Evolutionary conservation across 345 rosid genomes (phyloP).

Genomic region (Carallia pectinifolia): DNA sequence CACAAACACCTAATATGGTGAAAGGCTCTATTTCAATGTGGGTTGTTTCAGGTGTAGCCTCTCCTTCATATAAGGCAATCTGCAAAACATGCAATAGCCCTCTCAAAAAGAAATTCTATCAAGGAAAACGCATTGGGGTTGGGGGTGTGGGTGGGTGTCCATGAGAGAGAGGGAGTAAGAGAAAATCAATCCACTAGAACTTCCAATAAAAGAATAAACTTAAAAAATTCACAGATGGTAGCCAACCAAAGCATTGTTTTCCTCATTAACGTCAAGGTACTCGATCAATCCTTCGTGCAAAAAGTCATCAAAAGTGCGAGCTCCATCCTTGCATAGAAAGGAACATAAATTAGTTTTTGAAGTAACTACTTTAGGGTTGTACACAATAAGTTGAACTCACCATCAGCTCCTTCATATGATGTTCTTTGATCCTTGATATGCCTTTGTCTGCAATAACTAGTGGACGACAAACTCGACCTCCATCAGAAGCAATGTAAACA

Average conservation of each 20-base stretch:
- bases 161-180: too few species aligned
- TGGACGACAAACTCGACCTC: slow-evolving; percentile 98
- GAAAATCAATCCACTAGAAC: neutral
- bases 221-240: slow-evolving; percentile 10
- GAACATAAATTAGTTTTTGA: slow-evolving; percentile 21
- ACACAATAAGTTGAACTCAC: slow-evolving; percentile 38
- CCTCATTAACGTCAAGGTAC: slow-evolving; percentile 97
- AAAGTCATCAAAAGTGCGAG: slow-evolving; percentile 82
- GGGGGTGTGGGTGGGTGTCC: too few species aligned
- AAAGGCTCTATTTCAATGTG: slow-evolving; percentile 98
- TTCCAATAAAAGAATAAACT: neutral
- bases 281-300: slow-evolving; percentile 87
- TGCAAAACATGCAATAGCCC: slow-evolving; percentile 30
- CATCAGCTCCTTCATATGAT: slow-evolving; percentile 88
- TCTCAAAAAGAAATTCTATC: neutral
- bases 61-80: slow-evolving; percentile 91
- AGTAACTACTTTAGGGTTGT: slow-evolving; percentile 3
- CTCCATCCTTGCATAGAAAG: slow-evolving; percentile 61
- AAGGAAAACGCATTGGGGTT: neutral
- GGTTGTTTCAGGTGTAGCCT: slow-evolving; percentile 67
- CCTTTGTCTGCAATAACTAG: slow-evolving; percentile 96
- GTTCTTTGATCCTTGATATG: slow-evolving; percentile 74
- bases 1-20: slow-evolving; percentile 92
- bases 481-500: slow-evolving; percentile 96
- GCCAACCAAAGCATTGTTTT: slow-evolving; percentile 90